These are phyloP conservation scores for Cercospora citrullina DNA, from an alignment of 2,329 filamentous ascomycete genomes.

Conservation along the genomic window DNA sequence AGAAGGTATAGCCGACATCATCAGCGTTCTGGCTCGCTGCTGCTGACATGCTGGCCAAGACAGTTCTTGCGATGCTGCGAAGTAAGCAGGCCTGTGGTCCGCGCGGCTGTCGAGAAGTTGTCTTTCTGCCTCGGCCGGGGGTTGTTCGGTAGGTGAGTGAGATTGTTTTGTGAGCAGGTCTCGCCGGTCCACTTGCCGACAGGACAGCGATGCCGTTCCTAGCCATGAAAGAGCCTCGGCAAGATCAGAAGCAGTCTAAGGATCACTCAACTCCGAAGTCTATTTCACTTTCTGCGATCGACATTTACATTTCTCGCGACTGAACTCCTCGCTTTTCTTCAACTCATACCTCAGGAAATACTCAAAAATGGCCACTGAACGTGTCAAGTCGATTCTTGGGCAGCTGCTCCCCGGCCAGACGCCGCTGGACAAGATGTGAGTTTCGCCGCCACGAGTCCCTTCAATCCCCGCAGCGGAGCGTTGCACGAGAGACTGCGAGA, in stretches of 20 bases:
- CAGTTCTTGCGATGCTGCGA: background rate
- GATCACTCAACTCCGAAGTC: slow-evolving; percentile 14
- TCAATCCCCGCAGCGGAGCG: background rate
- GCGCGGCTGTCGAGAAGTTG: background rate
- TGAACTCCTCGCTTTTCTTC: background rate
- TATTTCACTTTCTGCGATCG: slow-evolving; percentile 15
- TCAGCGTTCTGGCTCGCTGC: background rate
- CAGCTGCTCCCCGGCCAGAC: slow-evolving; percentile 73
- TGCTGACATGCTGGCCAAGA: background rate
- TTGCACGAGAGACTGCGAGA: background rate
- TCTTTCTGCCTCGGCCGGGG: slow-evolving; percentile 6
- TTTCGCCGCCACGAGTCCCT: slow-evolving; percentile 58
- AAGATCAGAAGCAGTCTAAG: slow-evolving; percentile 2
- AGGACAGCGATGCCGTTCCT: background rate
- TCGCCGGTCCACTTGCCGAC: slow-evolving; percentile 5
- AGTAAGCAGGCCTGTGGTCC: background rate
- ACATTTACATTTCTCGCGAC: slow-evolving; percentile 9
- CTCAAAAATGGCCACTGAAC: slow-evolving; percentile 73
- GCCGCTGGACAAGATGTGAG: slow-evolving; percentile 76
- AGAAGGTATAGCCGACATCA: slow-evolving; percentile 14
- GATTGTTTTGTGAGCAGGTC: background rate
- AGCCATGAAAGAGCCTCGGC: slow-evolving; percentile 7
- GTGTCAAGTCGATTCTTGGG: slow-evolving; percentile 82
- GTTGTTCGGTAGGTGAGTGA: slow-evolving; percentile 1
- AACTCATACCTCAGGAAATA: background rate